Conservation (phyloP, 169 alveolate genomes). For the Condylostoma magnum region DNA sequence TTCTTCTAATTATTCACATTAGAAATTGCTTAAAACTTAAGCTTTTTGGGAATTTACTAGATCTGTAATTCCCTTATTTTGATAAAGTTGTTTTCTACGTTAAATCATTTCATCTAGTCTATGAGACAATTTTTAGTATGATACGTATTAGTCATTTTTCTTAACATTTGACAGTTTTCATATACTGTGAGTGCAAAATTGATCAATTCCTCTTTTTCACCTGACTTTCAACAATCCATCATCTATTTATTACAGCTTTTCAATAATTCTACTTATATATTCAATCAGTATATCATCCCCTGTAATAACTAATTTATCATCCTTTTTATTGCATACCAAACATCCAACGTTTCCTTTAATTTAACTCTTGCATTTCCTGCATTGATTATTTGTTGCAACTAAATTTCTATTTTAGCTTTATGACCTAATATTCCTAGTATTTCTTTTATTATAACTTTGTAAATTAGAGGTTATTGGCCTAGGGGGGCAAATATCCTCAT, state of each 20-base stretch:
- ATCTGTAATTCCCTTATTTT: not conserved
- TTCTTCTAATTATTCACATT: conserved; percentile 8
- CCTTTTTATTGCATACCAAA: not conserved
- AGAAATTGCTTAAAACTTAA: not conserved
- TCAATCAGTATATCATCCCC: conserved; percentile 31
- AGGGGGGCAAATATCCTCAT: not conserved
- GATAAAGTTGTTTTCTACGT: not conserved
- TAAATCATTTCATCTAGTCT: conserved; percentile 8
- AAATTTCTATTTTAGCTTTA: not conserved
- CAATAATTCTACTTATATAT: not conserved
- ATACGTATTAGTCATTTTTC: not conserved
- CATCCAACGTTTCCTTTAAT: too few species aligned
- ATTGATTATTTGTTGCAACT: not conserved
- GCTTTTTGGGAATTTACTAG: not conserved
- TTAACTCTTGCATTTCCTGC: not conserved
- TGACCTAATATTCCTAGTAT: not conserved
- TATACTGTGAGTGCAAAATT: not conserved
- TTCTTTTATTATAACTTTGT: not conserved
- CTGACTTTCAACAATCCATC: not conserved
- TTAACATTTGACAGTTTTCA: not conserved
- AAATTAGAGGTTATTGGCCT: not conserved
- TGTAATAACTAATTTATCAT: conserved; percentile 7
- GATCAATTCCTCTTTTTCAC: conserved; percentile 8
- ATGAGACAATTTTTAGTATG: not conserved
- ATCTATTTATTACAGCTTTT: not conserved